Percentiles rank a stretch among this genome's conserved stretches.
Evolutionary conservation across 164 flowering plant species (phyloP).

Genomic region (grape (Vitis vinifera)): DNA sequence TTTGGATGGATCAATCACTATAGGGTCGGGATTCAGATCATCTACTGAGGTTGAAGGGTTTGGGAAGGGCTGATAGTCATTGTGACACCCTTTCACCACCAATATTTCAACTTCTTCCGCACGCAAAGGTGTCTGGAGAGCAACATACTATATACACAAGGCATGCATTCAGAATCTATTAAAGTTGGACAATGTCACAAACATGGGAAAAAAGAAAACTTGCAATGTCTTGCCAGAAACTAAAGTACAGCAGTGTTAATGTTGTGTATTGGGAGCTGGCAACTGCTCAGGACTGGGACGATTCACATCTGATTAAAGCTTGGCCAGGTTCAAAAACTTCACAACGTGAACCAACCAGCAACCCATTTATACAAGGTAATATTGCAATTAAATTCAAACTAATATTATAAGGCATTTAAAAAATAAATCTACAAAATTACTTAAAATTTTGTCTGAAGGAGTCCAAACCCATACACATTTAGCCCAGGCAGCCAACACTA

Average conservation of each 20-base stretch:
- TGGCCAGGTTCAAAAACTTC: too few relatives aligned
- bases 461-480: background rate
- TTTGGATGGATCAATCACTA: slow-evolving; percentile 5
- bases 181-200: background rate
- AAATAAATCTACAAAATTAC: background rate
- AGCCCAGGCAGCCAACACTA: background rate
- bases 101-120: slow-evolving; percentile 40
- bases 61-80: background rate
- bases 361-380: too few relatives aligned
- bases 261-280: too few relatives aligned
- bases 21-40: background rate
- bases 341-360: too few relatives aligned
- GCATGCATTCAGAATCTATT: background rate
- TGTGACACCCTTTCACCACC: slow-evolving; percentile 10
- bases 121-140: slow-evolving; percentile 26
- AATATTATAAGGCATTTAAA: background rate
- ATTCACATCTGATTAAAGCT: too few relatives aligned
- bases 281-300: too few relatives aligned
- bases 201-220: background rate
- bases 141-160: slow-evolving; percentile 29
- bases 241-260: too few relatives aligned
- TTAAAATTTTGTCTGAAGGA: background rate
- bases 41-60: slow-evolving; percentile 6
- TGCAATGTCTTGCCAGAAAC: background rate
- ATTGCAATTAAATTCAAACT: too few relatives aligned